Evolutionary conservation across 2,329 filamentous ascomycete genomes (phyloP).

Genomic region (Cladosporium austrohemisphaericum): DNA sequence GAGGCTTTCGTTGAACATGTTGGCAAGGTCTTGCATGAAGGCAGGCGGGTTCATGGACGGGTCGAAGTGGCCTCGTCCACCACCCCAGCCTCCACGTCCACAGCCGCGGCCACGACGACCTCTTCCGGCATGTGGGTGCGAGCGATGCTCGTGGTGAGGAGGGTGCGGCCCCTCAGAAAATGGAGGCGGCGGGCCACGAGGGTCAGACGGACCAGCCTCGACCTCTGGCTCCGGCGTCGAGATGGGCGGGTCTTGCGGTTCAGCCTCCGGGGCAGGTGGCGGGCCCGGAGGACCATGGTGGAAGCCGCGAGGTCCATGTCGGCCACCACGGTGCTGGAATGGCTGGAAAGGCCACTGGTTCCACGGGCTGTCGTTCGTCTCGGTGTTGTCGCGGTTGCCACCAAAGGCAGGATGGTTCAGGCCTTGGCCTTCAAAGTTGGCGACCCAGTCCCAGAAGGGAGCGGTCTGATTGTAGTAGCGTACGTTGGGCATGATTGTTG

Average conservation of each 20-base stretch:
- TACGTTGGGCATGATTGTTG: constrained; percentile 49
- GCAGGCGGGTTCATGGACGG: constrained; percentile 16
- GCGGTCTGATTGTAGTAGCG: constrained; percentile 51
- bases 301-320: constrained; percentile 1
- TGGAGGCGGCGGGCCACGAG: constrained; percentile 23
- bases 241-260: constrained; percentile 19
- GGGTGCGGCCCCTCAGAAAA: constrained; percentile 18
- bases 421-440: constrained; percentile 47
- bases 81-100: constrained; percentile 28
- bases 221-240: constrained; percentile 17
- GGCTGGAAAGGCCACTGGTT: constrained; percentile 34
- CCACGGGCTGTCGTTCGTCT: constrained; percentile 25
- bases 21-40: constrained; percentile 25
- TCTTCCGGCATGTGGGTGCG: constrained; percentile 18
- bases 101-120: constrained; percentile 22
- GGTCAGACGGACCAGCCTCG: constrained; percentile 24
- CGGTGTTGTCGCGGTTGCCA: constrained; percentile 31
- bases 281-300: constrained; percentile 28
- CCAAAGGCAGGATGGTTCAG: constrained; percentile 43
- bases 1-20: constrained; percentile 35
- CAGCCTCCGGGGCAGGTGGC: constrained; percentile 23
- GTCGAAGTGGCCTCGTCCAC: constrained; percentile 10
- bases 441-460: constrained; percentile 56
- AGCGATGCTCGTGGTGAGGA: constrained; percentile 14
- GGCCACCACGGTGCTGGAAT: constrained; percentile 28